These are phyloP conservation scores for Anisogramma anomala DNA, from an alignment of 2,329 filamentous ascomycete species.

Conservation along the genomic window DNA sequence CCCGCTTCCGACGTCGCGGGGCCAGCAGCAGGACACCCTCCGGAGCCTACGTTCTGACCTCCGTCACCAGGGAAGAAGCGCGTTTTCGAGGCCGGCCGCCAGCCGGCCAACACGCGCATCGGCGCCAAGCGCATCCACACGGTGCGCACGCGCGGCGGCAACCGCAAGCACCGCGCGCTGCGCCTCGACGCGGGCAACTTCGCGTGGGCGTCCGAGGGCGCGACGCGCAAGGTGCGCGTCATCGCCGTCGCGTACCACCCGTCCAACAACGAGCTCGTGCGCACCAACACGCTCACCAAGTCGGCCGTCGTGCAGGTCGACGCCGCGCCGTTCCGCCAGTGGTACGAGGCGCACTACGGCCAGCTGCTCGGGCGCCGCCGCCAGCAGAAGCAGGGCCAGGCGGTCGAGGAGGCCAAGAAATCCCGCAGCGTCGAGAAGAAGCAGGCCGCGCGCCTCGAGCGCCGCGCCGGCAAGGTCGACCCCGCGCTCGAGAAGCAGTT, in stretches of 20 bases:
- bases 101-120: conserved; percentile 99
- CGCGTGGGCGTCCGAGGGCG: conserved; percentile 95
- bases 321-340: conserved; percentile 97
- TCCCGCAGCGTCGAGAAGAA: conserved; percentile 93
- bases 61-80: conserved; percentile 74
- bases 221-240: conserved; percentile 98
- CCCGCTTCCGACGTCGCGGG: no score
- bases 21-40: conserved; percentile 1
- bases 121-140: conserved; percentile 45
- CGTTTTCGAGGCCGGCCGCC: conserved; percentile 99
- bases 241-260: conserved; percentile 98
- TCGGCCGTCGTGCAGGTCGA: conserved; percentile 98
- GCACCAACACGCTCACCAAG: conserved; percentile 99
- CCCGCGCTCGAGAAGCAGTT: conserved; percentile 91
- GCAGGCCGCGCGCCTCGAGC: conserved; percentile 77
- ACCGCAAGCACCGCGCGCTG: conserved; percentile 99
- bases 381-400: conserved; percentile 65
- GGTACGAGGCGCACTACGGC: conserved; percentile 99
- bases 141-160: conserved; percentile 52
- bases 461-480: conserved; percentile 91
- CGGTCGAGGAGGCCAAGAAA: conserved; percentile 70
- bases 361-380: conserved; percentile 77
- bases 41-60: conserved; percentile 62
- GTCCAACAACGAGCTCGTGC: conserved; percentile 99
- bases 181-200: conserved; percentile 99